phyloP scores from a whole-genome alignment of 2,329 filamentous ascomycete genomes.

The Talaromyces verruculosus region DNA sequence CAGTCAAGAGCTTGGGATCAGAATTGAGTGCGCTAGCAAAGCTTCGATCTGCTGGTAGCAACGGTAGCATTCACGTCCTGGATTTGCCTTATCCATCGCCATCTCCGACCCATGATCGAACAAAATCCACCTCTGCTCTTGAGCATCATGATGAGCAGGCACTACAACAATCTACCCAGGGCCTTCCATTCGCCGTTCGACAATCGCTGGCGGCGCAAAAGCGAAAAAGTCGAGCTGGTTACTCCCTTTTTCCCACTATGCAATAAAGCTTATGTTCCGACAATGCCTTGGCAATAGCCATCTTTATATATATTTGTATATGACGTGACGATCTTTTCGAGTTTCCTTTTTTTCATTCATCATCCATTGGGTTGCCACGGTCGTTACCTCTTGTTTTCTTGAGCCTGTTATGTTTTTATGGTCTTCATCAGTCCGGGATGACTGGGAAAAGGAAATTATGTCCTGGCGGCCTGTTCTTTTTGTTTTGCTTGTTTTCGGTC shows the following conservation, averaged over 20 bases:
- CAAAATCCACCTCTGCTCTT: conserved; percentile 39
- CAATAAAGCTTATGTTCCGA: conserved; percentile 6
- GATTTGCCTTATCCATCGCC: conserved; percentile 28
- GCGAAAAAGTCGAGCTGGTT: conserved; percentile 43
- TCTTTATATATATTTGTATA: conserved; percentile 9
- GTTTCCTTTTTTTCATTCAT: conserved; percentile 17
- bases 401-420: conserved; percentile 8
- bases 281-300: conserved; percentile 1
- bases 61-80: conserved; percentile 30
- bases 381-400: conserved; percentile 3
- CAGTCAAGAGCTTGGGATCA: conserved; percentile 39
- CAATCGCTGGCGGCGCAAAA: conserved; percentile 29
- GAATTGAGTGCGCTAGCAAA: conserved; percentile 35
- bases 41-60: conserved; percentile 30
- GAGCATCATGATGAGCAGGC: conserved; percentile 26
- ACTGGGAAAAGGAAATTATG: not conserved
- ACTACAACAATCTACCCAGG: conserved; percentile 17
- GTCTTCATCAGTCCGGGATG: conserved; percentile 3
- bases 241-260: conserved; percentile 44
- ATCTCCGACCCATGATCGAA: conserved; percentile 34
- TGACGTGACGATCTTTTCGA: conserved; percentile 21
- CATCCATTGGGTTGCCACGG: conserved; percentile 14
- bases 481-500: not conserved
- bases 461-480: not conserved
- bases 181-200: conserved; percentile 25